Base-by-base conservation (phyloP, 768 basidiomycete genomes). In the Kwoniella shandongensis region DNA sequence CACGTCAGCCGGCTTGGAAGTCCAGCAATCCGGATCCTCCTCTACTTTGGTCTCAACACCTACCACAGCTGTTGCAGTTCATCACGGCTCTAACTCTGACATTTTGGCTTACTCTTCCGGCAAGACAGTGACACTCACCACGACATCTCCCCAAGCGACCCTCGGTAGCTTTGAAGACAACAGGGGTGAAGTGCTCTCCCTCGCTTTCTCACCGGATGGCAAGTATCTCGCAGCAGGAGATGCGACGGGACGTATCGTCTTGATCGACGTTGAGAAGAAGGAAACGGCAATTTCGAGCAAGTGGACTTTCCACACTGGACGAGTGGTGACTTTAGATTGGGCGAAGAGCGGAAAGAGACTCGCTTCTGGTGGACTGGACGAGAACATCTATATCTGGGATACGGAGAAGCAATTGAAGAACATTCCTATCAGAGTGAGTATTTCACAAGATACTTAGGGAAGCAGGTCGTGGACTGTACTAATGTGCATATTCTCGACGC, bases 361-460 rank as follows among this genome's bases (percentile, higher is more conserved):
- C 61, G 92, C 86, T 11, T 91, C 91, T 3, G 91, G 87, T 11
- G 89, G 91, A 18, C 81, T 94, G n/a, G 94, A 98, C 74, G 93
- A 92, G 27, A 84, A 91, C 63, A 84, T 94, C 4, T 96, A 91
- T 69, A 78, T 97, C 23, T 97, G 89, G 85, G 85, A 86, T 62
- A 84, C 90, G 10, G 68, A 73, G 44, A 76, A 76, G 69, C 85
- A 86, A 8, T 78, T 84, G 74, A 85, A 82, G 76, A 88, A 88
- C 63, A 84, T 91, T 32, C 81, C 85, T 25, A 85, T 97, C 73
- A 87, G 86, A 62, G 76, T 77, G 54, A 59, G 70, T 57, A 25
- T 3, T 39, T 46, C 53, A 32, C 17, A 22, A 36, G 17, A 41
- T 22, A 17, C 6, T 27, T 25, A 18, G 11, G 6, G 2, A 20